Conservation (phyloP, 176 grass and related monocot species). For the Oryza officinalis region DNA sequence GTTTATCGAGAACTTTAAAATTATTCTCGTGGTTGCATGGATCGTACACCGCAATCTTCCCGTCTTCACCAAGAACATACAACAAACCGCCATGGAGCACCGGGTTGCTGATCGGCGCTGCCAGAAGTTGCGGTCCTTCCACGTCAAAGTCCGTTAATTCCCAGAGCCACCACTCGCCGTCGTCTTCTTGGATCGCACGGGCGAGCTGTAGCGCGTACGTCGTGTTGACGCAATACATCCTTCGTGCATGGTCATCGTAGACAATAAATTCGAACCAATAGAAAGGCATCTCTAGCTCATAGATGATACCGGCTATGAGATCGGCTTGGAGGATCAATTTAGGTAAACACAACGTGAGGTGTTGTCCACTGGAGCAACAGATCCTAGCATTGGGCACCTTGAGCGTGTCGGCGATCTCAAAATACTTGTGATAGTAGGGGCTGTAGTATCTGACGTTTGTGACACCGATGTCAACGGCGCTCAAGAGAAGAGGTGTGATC, state of each 20-base stretch:
- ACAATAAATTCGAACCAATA: background rate
- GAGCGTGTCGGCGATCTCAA: conserved; percentile 13
- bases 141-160: too few species aligned
- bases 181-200: too few species aligned
- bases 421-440: conserved; percentile 33
- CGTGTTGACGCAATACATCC: background rate
- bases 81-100: too few species aligned
- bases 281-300: background rate
- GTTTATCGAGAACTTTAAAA: too few species aligned
- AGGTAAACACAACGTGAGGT: background rate
- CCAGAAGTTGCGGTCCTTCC: too few species aligned
- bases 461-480: too few species aligned
- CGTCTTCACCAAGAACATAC: too few species aligned
- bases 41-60: too few species aligned
- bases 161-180: too few species aligned
- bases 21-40: too few species aligned
- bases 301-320: background rate
- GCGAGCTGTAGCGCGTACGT: background rate
- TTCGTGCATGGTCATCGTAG: background rate
- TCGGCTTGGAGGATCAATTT: background rate
- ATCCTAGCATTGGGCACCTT: background rate
- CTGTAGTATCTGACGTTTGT: conserved; percentile 31
- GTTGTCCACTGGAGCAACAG: conserved; percentile 21
- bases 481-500: too few species aligned
- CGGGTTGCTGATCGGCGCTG: too few species aligned